phyloP scores from a whole-genome alignment of 2,329 filamentous ascomycete genomes.

The Fusarium poae region DNA sequence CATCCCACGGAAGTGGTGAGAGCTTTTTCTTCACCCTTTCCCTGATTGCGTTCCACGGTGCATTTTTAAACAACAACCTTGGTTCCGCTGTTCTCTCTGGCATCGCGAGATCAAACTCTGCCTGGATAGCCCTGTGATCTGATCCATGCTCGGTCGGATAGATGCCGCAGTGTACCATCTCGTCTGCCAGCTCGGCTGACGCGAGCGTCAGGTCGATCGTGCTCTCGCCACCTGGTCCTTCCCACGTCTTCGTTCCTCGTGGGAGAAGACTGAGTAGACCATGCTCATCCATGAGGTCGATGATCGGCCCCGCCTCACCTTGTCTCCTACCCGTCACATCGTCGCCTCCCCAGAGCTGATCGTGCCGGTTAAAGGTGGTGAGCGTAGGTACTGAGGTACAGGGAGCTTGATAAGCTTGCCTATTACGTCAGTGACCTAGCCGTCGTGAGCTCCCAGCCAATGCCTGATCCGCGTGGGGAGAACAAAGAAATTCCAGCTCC shows the following conservation, averaged over 20 bases:
- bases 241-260: no score
- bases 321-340: no score
- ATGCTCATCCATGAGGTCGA: no score
- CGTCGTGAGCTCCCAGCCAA: no score
- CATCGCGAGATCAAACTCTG: slow-evolving; percentile 45
- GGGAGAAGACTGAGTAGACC: no score
- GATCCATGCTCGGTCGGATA: slow-evolving; percentile 29
- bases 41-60: slow-evolving; percentile 19
- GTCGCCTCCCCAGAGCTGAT: neutral
- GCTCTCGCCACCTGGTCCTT: slow-evolving; percentile 37
- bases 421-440: no score
- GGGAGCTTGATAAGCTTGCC: no score
- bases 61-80: slow-evolving; percentile 47
- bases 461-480: no score
- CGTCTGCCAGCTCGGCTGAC: slow-evolving; percentile 38
- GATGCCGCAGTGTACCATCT: neutral
- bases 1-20: neutral
- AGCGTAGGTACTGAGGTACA: no score
- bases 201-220: slow-evolving; percentile 49
- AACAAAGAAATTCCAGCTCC: no score
- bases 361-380: neutral
- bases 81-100: slow-evolving; percentile 15
- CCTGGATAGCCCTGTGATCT: slow-evolving; percentile 51
- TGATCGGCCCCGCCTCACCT: no score
- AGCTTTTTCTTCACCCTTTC: slow-evolving; percentile 7